Evolutionary conservation across 2,329 filamentous ascomycete genomes (phyloP), one percentile per base, ranked within the genome.

Genomic region (Scopulariopsis brevicaulis): DNA sequence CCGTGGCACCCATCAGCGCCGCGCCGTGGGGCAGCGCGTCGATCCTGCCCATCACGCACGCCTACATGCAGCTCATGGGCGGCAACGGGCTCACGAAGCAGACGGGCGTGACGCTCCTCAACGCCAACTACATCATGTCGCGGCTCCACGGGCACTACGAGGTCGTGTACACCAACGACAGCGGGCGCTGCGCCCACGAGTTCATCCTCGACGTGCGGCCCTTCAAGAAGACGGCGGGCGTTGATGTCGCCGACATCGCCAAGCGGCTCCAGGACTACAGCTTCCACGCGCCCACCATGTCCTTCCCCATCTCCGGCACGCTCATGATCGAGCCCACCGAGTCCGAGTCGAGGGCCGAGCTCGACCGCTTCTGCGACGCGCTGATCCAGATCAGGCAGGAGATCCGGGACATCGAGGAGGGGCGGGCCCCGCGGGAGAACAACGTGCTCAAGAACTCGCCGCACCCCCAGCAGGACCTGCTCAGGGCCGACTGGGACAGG

Each of bases 321-420:
- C 83, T 96, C 52, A 96, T 96, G 93, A 96, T 97, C 64, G 93
- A 97, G 76, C 93, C 93, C 2, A 97, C 93, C 0, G 93, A 96
- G 74, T 92, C 87, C 15, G 93, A 97, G 77, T 90, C 83, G 71
- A 92, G 94, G 11, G 46, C 46, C 11, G 46, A 50, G 71, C 82
- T 97, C 2, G 93, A 96, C 71, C 86, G 93, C 24, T 96, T 96
- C 77, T 89, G 90, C 61, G 87, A 96, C 63, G 90, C 93, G 0
- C 77, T 97, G 48, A 89, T 96, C 65, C 84, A 83, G 58, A 96
- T 97, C 68, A 83, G 93, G 20, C 72, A 81, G 59, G 93, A 97
- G 74, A 96, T 97, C 64, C 79, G 82, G 32, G 87, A 87, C 56
- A 75, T 96, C 22, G 93, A 96, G 72, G 81, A 87, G 62, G 92